Base-by-base conservation (phyloP, 257 asterid species). In the Salvia splendens region DNA sequence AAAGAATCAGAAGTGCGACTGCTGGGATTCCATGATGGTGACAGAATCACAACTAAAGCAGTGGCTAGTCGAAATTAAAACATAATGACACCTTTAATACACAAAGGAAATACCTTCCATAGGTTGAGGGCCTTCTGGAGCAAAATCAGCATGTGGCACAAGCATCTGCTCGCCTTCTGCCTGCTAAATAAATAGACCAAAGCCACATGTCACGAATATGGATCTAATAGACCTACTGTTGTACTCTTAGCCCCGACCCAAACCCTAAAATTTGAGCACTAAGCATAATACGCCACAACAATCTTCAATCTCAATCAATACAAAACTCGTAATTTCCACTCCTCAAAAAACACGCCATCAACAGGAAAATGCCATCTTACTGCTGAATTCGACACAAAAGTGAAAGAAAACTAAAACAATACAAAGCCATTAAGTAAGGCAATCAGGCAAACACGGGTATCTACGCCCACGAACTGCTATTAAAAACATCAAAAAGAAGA, bases 161-260 rank as follows among this genome's bases (percentile, higher is more conserved):
- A 85, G 82, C 87, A 87, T 81, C 83, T 83, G 86, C 48, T 85
- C 85, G 35, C 81, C 87, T 77, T 77, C 92, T 64, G 80, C 84
- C 86, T 85, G 82, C 81, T 57, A 70, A 61, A 65, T 24, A 24
- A 56, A 69, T 12, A 67, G 56, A 61, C 61, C 53, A 65, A 61
- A 52, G 63, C 40, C 64, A 49, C 73, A 64, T 46, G 75, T 52
- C 75, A 50, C 38, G 30, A 55, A 65, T 61, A 46, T 38, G 76
- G 82, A 86, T 78, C 86, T 66, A 68, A 68, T 35, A 59, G 70
- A 61, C 70, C 73, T 36, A 36, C 72, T 32, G 17, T 5, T 9
- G 36, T 6, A 11, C 77, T 68, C 75, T 47, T 61, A 50, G 63
- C 47, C 75, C 75, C 59, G 59, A 79, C 52, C 65, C 67, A 59